phyloP scores from a whole-genome alignment of 2,329 filamentous ascomycete species.

The Sporothrix luriei region DNA sequence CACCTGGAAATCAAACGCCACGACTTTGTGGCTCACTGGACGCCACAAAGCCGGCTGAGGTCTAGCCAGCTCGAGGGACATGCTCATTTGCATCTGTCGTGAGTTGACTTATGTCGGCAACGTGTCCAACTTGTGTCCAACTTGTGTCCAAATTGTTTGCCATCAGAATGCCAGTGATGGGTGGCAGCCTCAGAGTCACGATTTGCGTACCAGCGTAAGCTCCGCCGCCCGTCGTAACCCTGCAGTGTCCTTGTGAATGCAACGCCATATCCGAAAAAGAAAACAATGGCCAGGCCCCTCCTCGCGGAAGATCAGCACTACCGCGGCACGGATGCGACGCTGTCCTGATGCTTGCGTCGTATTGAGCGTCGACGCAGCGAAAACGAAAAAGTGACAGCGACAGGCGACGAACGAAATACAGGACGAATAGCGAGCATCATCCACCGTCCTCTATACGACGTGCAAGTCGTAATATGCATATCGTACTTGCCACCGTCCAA shows the following conservation, averaged over 20 bases:
- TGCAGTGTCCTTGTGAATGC: background rate
- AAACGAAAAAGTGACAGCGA: background rate
- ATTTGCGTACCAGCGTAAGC: too few relatives aligned
- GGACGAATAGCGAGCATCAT: background rate
- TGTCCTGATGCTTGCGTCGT: background rate
- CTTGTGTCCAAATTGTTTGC: background rate
- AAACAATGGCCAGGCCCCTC: background rate
- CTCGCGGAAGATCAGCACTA: conserved; percentile 14
- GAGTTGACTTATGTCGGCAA: too few relatives aligned
- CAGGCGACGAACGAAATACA: background rate
- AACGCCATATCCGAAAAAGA: background rate
- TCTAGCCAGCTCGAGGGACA: too few relatives aligned
- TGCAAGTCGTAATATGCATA: background rate
- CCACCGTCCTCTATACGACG: background rate
- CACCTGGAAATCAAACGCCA: too few relatives aligned
- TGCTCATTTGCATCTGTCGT: too few relatives aligned
- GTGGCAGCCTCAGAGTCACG: background rate
- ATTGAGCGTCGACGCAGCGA: too few relatives aligned
- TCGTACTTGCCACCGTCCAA: background rate
- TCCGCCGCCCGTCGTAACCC: too few relatives aligned
- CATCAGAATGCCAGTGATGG: too few relatives aligned
- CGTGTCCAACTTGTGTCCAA: too few relatives aligned
- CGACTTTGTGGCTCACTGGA: too few relatives aligned
- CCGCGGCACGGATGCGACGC: background rate
- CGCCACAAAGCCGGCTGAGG: too few relatives aligned